Evolutionary conservation across 2,329 filamentous ascomycete genomes (phyloP), one percentile per base, ranked within the genome.

Genomic region (Gaeumannomyces tritici): DNA sequence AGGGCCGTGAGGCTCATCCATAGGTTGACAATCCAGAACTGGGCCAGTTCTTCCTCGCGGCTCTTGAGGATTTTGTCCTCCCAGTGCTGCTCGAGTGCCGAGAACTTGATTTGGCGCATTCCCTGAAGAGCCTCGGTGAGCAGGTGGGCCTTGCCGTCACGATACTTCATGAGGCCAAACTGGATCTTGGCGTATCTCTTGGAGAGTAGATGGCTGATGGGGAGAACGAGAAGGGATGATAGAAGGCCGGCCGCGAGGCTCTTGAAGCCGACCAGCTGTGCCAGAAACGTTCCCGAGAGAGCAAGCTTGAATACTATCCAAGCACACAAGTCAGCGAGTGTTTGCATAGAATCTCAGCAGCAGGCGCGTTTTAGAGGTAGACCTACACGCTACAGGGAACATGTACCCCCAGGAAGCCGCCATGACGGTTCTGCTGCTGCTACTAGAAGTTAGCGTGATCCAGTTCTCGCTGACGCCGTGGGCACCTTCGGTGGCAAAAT

Each of bases 91-190:
- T 75, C 73, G 13, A 75, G 68, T 11, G 73, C 73, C 4, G 73
- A 74, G 64, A 73, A 74, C 61, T 73, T 71, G 70, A 75, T 74
- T 65, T 75, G 73, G 13, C 73, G 71, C 70, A 75, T 75, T 28
- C 73, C 73, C 42, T 74, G 71, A 24, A 75, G 65, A 0, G 72
- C 73, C 61, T 75, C 73, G 2, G 71, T 73, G 61, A 75, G 64
- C 8, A 74, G 64, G 60, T 74, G 69, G 1, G 72, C 69, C 63
- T 75, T 75, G 58, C 66, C 70, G 60, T 75, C 73, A 4, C 73
- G 70, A 60, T 70, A 72, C 57, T 69, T 71, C 73, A 75, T 75
- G 27, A 75, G 67, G 42, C 71, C 69, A 54, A 73, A 71, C 62
- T 73, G 70, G 54, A 73, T 69, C 3, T 64, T 62, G 11, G 69